These are phyloP conservation scores for Trichaptum fuscoviolaceum DNA, from an alignment of 768 basidiomycete genomes.

Conservation along the genomic window DNA sequence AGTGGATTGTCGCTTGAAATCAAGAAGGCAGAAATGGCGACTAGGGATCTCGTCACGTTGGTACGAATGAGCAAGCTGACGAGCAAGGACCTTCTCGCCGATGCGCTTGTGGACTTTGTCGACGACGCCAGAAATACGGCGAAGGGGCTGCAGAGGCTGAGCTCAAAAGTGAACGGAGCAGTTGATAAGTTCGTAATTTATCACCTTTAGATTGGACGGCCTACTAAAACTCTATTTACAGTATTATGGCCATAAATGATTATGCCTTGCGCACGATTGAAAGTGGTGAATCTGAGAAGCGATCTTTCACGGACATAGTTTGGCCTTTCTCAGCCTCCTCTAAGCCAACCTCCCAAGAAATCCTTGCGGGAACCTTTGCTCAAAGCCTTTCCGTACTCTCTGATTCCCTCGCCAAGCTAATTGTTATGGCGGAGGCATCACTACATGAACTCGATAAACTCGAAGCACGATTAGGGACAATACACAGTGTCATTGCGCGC, in stretches of 20 bases:
- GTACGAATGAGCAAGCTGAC: slow-evolving; percentile 59
- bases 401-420: slow-evolving; percentile 44
- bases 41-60: slow-evolving; percentile 56
- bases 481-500: slow-evolving; percentile 55
- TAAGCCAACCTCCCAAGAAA: slow-evolving; percentile 24
- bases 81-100: slow-evolving; percentile 52
- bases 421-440: slow-evolving; percentile 63
- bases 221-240: slow-evolving; percentile 19
- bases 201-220: not conserved
- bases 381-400: slow-evolving; percentile 60
- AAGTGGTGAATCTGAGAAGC: slow-evolving; percentile 21
- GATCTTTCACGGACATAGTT: slow-evolving; percentile 14
- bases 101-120: slow-evolving; percentile 48
- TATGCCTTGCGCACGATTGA: slow-evolving; percentile 60
- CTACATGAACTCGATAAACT: slow-evolving; percentile 52
- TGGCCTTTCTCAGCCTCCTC: slow-evolving; percentile 29
- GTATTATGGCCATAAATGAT: slow-evolving; percentile 70
- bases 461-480: slow-evolving; percentile 50
- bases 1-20: slow-evolving; percentile 61
- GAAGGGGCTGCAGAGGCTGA: slow-evolving; percentile 54
- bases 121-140: slow-evolving; percentile 57
- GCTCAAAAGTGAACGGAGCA: slow-evolving; percentile 63
- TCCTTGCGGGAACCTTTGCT: slow-evolving; percentile 50
- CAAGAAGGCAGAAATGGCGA: slow-evolving; percentile 76
- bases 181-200: slow-evolving; percentile 59